These are phyloP conservation scores for Chamaenerion angustifolium DNA, from an alignment of 345 rosid genomes.

Conservation along the genomic window DNA sequence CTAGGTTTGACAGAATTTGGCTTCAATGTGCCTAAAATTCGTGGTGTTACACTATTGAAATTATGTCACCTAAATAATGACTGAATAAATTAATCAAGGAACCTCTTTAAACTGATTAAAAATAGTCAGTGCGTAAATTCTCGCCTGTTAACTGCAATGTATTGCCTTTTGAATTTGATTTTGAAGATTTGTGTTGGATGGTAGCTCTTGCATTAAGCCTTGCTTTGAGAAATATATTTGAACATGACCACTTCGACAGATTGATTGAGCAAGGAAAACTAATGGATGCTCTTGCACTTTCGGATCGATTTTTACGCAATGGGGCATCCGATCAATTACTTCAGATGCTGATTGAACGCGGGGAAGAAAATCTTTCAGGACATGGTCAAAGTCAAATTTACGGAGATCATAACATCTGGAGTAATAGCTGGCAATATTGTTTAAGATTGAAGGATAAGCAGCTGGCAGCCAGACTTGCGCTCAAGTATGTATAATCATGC, in stretches of 20 bases:
- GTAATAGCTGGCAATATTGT: conserved; percentile 94
- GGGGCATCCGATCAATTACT: conserved; percentile 89
- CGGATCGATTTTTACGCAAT: conserved; percentile 82
- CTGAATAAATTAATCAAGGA: no score
- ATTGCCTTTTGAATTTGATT: background rate
- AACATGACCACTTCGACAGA: conserved; percentile 22
- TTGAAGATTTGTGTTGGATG: background rate
- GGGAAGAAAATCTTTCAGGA: conserved; percentile 45
- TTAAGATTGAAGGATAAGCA: conserved; percentile 88
- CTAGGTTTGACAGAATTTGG: no score
- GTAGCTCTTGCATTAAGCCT: background rate
- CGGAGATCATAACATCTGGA: conserved; percentile 55
- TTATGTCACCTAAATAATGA: no score
- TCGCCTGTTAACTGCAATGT: background rate
- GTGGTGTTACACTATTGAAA: no score
- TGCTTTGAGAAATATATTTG: background rate
- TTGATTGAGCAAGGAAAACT: conserved; percentile 79
- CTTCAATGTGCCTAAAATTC: no score
- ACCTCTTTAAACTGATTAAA: no score
- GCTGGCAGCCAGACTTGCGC: conserved; percentile 76
- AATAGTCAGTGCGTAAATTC: no score
- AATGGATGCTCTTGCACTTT: conserved; percentile 93
- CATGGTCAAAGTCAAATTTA: conserved; percentile 37
- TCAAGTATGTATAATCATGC: conserved; percentile 40
- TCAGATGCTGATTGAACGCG: conserved; percentile 61